Evolutionary conservation across 2,329 filamentous ascomycete species (phyloP).

Genomic region (Pseudonectria buxi): DNA sequence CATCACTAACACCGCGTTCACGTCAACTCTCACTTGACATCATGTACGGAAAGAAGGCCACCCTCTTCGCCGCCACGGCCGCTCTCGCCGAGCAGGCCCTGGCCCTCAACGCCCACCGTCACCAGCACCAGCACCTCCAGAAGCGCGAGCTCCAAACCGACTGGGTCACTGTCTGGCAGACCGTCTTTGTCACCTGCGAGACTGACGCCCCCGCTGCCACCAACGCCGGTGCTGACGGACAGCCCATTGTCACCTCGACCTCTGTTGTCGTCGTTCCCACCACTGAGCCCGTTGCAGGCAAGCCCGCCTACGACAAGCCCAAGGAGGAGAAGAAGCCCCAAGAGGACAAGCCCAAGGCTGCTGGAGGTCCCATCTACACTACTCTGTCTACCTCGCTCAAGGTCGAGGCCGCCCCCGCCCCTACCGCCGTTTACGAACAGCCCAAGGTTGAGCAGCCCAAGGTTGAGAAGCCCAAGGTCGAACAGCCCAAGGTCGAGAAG

Average conservation of each 20-base stretch:
- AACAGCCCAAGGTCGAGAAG: constrained; percentile 1
- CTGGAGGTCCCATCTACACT: constrained; percentile 9
- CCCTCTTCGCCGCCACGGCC: constrained; percentile 35
- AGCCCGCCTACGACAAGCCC: neutral
- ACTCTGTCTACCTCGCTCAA: constrained; percentile 21
- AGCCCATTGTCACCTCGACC: constrained; percentile 8
- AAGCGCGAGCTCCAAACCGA: constrained; percentile 28
- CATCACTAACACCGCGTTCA: constrained; percentile 8
- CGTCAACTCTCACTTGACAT: constrained; percentile 1
- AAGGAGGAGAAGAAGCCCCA: neutral
- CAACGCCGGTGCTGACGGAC: constrained; percentile 8
- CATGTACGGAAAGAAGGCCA: constrained; percentile 39
- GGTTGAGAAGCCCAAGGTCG: neutral
- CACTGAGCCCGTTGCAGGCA: constrained; percentile 3
- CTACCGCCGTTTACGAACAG: constrained; percentile 1
- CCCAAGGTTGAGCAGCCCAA: neutral
- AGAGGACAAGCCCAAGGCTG: neutral
- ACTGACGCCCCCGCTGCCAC: constrained; percentile 18
- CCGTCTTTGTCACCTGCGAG: constrained; percentile 31
- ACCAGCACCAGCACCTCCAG: constrained; percentile 30
- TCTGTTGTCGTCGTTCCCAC: constrained; percentile 6
- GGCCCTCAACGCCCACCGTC: constrained; percentile 37
- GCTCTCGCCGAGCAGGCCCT: constrained; percentile 37
- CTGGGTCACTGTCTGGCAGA: constrained; percentile 35
- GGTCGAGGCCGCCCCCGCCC: constrained; percentile 6